Conservation (phyloP, 768 basidiomycete species). For the Zangia roseola region DNA sequence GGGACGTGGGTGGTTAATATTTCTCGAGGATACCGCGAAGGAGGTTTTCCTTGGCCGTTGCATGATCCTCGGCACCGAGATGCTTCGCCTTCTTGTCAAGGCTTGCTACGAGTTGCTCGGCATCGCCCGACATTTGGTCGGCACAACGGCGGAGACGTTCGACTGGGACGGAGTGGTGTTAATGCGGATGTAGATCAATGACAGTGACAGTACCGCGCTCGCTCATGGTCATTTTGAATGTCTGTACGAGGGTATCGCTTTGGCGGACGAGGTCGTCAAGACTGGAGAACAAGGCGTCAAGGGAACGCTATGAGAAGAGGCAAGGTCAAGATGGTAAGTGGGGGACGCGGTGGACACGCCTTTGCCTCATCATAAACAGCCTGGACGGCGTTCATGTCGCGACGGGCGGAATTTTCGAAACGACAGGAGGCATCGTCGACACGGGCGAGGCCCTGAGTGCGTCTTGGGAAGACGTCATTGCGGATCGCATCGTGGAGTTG, state of each 20-base stretch:
- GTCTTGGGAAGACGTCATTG: constrained; percentile 31
- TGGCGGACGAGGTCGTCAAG: constrained; percentile 48
- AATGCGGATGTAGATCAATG: constrained; percentile 1
- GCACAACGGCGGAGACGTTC: constrained; percentile 41
- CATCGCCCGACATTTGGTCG: constrained; percentile 46
- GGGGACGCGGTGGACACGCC: constrained; percentile 34
- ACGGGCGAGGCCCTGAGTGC: constrained; percentile 42
- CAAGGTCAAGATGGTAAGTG: constrained; percentile 12
- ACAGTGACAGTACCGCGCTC: constrained; percentile 43
- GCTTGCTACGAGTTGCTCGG: constrained; percentile 50
- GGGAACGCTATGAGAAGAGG: constrained; percentile 36
- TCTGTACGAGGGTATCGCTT: constrained; percentile 51
- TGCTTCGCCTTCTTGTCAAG: constrained; percentile 56
- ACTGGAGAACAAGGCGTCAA: constrained; percentile 41
- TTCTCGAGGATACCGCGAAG: constrained; percentile 35
- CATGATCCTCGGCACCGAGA: constrained; percentile 32
- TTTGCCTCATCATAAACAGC: constrained; percentile 40
- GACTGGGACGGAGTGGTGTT: constrained; percentile 33
- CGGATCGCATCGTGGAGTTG: constrained; percentile 37
- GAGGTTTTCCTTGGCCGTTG: constrained; percentile 34
- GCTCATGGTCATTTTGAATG: constrained; percentile 44
- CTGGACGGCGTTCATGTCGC: constrained; percentile 43
- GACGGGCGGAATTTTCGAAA: constrained; percentile 45
- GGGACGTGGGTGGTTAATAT: constrained; percentile 17
- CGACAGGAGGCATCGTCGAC: constrained; percentile 58